Base-by-base conservation (phyloP, 208 protist species). In the Acanthamoeba triangularis region DNA sequence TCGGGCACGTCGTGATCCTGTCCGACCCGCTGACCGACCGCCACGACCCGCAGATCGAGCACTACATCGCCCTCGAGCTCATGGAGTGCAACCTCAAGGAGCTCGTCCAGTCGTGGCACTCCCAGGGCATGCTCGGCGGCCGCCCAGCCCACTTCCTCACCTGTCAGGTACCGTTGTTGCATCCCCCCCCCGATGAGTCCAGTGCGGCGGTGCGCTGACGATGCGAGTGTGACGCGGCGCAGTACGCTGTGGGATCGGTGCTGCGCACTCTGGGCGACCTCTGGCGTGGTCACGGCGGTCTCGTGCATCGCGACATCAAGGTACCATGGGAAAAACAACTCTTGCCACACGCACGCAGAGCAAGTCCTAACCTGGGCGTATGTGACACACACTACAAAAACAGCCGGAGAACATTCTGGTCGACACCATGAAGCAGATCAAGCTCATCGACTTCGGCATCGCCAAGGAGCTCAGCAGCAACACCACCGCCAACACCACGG, bases 381-480 rank as follows among this genome's bases (percentile, higher is more conserved):
- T n/a, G n/a, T n/a, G n/a, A n/a, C n/a, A n/a, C n/a, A n/a, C n/a
- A n/a, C n/a, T n/a, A n/a, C n/a, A n/a, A 67, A 65, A 16, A 67
- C n/a, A 85, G 78, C 78, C 78, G 14, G 78, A 85, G 28, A 85
- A 85, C 47, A 85, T 85, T 23, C 78, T 85, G 18, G 44, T 85
- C 11, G 78, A 85, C 47, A 85, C 35, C 28, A 59, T 49, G 78
- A 52, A 59, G 47, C 35, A 85, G 28, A 59, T 85, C 44, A 85
- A 85, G 78, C 78, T 85, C 47, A 85, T 85, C 30, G 78, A 85
- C 47, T 85, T 85, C 56, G 78, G 78, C 78, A 85, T 85, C 78
- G 35, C 78, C 78, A 85, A 59, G 47, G 44, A 85, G 30, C 78
- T 85, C 44, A n/a, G 14, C 78, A 56, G 44, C 78, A 59, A 16